These are phyloP conservation scores for Penicillium bovifimosum DNA, from an alignment of 495 filamentous ascomycete species.

Conservation along the genomic window DNA sequence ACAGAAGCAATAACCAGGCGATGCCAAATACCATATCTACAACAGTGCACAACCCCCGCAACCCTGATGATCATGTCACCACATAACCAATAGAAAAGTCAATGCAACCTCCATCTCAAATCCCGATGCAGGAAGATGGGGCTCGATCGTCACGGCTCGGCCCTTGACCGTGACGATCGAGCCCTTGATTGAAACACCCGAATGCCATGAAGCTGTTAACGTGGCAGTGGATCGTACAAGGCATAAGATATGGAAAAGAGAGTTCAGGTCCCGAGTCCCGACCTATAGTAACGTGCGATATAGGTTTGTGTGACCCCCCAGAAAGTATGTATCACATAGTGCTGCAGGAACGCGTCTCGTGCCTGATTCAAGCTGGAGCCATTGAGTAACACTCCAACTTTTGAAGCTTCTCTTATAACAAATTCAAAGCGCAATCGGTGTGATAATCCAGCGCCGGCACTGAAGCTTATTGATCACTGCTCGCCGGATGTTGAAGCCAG, in stretches of 20 bases:
- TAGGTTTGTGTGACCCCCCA: neutral
- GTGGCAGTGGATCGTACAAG: neutral
- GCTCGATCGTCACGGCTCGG: slow-evolving; percentile 5
- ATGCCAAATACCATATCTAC: too few relatives aligned
- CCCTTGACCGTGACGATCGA: too few relatives aligned
- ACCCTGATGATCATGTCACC: neutral
- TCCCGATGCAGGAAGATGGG: neutral
- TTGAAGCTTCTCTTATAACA: too few relatives aligned
- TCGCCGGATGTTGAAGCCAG: neutral
- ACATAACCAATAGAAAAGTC: neutral
- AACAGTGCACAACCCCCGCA: neutral
- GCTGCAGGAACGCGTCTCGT: neutral
- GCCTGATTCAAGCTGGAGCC: neutral
- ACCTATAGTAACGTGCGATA: neutral
- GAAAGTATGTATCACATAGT: neutral
- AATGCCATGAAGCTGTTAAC: neutral
- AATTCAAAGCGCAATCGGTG: too few relatives aligned
- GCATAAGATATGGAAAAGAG: neutral
- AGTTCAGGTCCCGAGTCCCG: neutral
- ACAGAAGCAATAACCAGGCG: too few relatives aligned
- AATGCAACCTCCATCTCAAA: neutral
- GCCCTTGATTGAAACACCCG: neutral
- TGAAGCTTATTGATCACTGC: neutral
- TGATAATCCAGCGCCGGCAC: too few relatives aligned
- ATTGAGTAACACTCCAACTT: neutral